Conservation (phyloP, 768 basidiomycete species). For the Sistotremastrum suecicum region DNA sequence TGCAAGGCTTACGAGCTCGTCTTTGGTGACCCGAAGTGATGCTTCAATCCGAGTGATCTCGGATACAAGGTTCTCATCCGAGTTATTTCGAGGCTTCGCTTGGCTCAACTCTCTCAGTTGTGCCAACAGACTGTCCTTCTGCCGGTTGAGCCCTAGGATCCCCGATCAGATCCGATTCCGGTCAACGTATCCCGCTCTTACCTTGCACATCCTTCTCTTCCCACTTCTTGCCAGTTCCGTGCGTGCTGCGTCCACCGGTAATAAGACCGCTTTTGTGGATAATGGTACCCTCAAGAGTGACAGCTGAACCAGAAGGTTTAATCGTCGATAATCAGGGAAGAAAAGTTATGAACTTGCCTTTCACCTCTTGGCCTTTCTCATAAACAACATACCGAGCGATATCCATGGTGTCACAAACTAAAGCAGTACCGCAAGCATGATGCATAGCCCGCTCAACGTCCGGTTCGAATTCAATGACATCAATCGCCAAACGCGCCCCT, state of each 20-base stretch:
- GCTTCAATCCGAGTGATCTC: constrained; percentile 74
- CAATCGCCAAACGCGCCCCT: constrained; percentile 73
- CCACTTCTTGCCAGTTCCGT: constrained; percentile 73
- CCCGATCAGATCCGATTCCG: constrained; percentile 14
- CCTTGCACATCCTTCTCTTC: constrained; percentile 90
- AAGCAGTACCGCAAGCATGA: constrained; percentile 87
- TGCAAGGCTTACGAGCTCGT: constrained; percentile 56
- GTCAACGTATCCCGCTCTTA: constrained; percentile 16
- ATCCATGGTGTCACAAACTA: constrained; percentile 94
- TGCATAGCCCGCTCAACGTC: constrained; percentile 89
- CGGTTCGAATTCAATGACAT: constrained; percentile 72
- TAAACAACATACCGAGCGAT: constrained; percentile 84
- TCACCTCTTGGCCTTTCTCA: constrained; percentile 91
- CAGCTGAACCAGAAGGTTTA: constrained; percentile 36
- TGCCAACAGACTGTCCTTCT: constrained; percentile 53
- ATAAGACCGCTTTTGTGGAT: constrained; percentile 97
- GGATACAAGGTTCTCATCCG: constrained; percentile 63
- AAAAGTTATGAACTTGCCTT: constrained; percentile 41
- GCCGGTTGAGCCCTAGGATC: constrained; percentile 35
- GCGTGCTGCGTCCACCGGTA: constrained; percentile 82
- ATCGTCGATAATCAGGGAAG: neutral
- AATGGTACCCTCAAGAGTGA: constrained; percentile 90
- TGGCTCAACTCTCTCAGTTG: constrained; percentile 77
- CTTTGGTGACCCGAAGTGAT: constrained; percentile 54
- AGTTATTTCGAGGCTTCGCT: constrained; percentile 69